Percentiles rank a stretch among this genome's conserved stretches.
These are phyloP conservation scores for Ophiostoma ulmi DNA, from an alignment of 2,329 filamentous ascomycete genomes.

Conservation along the genomic window DNA sequence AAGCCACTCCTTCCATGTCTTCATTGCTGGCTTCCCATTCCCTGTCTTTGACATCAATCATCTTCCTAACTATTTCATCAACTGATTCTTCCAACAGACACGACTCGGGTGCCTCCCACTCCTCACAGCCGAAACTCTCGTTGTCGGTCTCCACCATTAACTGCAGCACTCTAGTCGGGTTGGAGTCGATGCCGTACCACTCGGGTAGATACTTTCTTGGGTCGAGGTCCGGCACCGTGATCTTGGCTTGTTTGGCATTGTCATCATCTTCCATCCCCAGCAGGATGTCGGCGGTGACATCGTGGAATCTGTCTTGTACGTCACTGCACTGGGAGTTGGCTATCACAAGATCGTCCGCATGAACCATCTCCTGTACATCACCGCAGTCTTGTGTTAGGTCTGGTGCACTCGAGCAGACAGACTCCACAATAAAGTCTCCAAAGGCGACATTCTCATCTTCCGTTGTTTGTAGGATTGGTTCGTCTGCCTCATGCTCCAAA, in stretches of 20 bases:
- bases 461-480: not conserved
- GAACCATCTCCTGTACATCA: not conserved
- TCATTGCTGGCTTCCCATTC: not conserved
- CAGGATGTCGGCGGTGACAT: not conserved
- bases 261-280: constrained; percentile 15
- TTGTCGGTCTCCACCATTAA: constrained; percentile 10
- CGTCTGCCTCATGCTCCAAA: not conserved
- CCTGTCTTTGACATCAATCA: not conserved
- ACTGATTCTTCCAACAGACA: not conserved
- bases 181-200: not conserved
- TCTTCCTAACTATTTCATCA: not conserved
- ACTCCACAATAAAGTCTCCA: not conserved
- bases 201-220: not conserved
- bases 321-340: not conserved
- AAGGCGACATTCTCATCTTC: not conserved
- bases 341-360: not conserved
- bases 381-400: no score
- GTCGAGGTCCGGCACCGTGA: constrained; percentile 10
- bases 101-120: not conserved
- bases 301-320: not conserved
- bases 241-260: constrained; percentile 14
- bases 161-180: constrained; percentile 1
- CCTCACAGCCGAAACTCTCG: not conserved
- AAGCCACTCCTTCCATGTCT: not conserved
- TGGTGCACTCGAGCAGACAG: not conserved